Conservation (phyloP, 371 early-diverging fungal genomes). For the Mortierella polycephala region DNA sequence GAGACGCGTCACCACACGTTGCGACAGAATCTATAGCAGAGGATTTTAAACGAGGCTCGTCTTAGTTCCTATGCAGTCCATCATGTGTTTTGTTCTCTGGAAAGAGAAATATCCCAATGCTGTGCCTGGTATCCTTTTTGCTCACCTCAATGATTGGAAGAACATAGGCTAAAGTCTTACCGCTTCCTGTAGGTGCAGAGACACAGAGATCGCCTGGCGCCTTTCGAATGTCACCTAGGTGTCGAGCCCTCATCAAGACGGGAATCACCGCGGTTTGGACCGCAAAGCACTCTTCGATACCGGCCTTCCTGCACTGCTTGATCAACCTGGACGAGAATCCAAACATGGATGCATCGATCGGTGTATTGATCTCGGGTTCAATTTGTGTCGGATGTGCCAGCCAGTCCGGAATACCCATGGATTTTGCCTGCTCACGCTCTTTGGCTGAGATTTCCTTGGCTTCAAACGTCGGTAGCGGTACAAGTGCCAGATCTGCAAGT, state of each 20-base stretch:
- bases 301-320: slow-evolving; percentile 70
- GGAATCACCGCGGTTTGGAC: slow-evolving; percentile 93
- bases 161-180: slow-evolving; percentile 98
- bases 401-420: slow-evolving; percentile 89
- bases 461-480: slow-evolving; percentile 48
- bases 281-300: slow-evolving; percentile 84
- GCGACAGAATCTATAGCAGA: slow-evolving; percentile 63
- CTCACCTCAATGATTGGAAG: slow-evolving; percentile 90
- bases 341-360: slow-evolving; percentile 58
- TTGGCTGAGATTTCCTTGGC: slow-evolving; percentile 37
- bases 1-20: slow-evolving; percentile 77
- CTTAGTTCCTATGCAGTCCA: too few relatives aligned
- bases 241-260: slow-evolving; percentile 69
- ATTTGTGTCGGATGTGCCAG: slow-evolving; percentile 81
- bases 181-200: slow-evolving; percentile 96
- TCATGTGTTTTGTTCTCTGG: too few relatives aligned
- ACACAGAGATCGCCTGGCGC: slow-evolving; percentile 87
- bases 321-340: slow-evolving; percentile 70
- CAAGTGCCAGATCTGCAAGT: slow-evolving; percentile 41
- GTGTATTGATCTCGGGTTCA: slow-evolving; percentile 63
- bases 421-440: slow-evolving; percentile 45
- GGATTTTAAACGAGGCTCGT: too few relatives aligned
- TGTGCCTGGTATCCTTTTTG: not conserved
- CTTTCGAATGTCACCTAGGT: slow-evolving; percentile 63
- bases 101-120: not conserved